phyloP scores from a whole-genome alignment of 1,284 basidiomycete genomes.

The Tremellales sp. region DNA sequence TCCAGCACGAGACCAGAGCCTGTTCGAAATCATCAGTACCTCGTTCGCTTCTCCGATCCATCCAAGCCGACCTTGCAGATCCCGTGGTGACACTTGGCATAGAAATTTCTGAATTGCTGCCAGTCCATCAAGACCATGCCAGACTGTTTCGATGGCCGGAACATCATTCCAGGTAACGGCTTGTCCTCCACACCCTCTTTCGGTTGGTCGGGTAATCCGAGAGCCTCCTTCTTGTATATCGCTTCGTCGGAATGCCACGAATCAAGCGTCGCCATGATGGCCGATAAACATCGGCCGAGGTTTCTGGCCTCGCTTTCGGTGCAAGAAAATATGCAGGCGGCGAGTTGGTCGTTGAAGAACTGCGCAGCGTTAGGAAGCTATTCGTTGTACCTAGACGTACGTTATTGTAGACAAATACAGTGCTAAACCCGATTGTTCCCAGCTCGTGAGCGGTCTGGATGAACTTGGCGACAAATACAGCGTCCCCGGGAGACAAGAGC shows the following conservation, averaged over 20 bases:
- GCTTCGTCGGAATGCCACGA: slow-evolving; percentile 70
- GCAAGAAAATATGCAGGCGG: slow-evolving; percentile 81
- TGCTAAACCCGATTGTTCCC: slow-evolving; percentile 82
- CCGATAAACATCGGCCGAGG: slow-evolving; percentile 82
- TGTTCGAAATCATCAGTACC: slow-evolving; percentile 57
- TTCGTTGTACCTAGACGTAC: slow-evolving; percentile 52
- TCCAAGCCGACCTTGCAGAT: slow-evolving; percentile 49
- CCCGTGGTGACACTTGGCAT: slow-evolving; percentile 78
- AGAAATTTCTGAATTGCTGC: slow-evolving; percentile 64
- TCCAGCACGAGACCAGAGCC: slow-evolving; percentile 49
- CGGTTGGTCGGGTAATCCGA: slow-evolving; percentile 39
- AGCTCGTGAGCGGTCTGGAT: slow-evolving; percentile 80
- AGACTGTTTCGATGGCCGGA: slow-evolving; percentile 53
- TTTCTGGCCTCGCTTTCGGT: slow-evolving; percentile 96
- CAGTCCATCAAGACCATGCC: slow-evolving; percentile 57
- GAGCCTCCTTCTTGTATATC: slow-evolving; percentile 49
- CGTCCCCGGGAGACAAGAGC: slow-evolving; percentile 90
- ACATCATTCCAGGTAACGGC: slow-evolving; percentile 58
- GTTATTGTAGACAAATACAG: slow-evolving; percentile 79
- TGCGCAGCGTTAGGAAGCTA: slow-evolving; percentile 47
- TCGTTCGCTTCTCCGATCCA: not conserved
- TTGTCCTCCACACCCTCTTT: slow-evolving; percentile 64
- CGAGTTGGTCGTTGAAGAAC: slow-evolving; percentile 77
- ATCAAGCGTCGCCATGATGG: slow-evolving; percentile 68
- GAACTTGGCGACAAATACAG: slow-evolving; percentile 88